Conservation (phyloP, 345 rosid genomes). For the Gossypium thurberi region DNA sequence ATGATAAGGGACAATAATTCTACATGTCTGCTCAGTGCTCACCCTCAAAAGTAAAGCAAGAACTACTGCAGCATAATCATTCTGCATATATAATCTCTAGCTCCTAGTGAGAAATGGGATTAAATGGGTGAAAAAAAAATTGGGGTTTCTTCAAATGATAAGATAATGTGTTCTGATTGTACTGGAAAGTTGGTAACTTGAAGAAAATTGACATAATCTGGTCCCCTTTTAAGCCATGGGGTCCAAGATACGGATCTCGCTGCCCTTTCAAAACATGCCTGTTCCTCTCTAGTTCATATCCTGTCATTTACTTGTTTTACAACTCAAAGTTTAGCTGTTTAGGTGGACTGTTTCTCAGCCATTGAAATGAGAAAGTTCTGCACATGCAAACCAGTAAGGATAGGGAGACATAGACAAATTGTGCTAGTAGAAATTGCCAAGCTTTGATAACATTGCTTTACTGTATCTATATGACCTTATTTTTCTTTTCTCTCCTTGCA, state of each 20-base stretch:
- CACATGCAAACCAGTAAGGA: constrained; percentile 34
- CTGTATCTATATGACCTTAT: constrained; percentile 9
- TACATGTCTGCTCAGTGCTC: not conserved
- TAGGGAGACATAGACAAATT: constrained; percentile 50
- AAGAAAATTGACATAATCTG: constrained; percentile 5
- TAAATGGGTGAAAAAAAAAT: not conserved
- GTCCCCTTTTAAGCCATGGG: constrained; percentile 29
- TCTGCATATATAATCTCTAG: constrained; percentile 5
- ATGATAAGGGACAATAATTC: constrained; percentile 12
- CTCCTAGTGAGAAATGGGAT: not conserved
- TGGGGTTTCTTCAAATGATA: constrained; percentile 1
- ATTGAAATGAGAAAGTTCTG: constrained; percentile 13
- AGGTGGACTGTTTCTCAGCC: constrained; percentile 25
- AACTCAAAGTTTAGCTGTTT: not conserved
- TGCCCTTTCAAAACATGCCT: constrained; percentile 11
- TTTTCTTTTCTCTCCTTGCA: not conserved
- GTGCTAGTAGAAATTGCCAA: constrained; percentile 42
- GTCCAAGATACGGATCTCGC: constrained; percentile 17
- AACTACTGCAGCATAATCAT: constrained; percentile 25
- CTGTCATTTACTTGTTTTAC: constrained; percentile 7
- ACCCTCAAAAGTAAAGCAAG: constrained; percentile 23
- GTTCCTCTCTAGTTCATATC: constrained; percentile 3
- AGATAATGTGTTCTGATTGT: not conserved
- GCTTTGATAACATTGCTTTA: constrained; percentile 12
- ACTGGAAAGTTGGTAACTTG: not conserved